A percentile compares a stretch with the other conserved stretches of the same genome.
Evolutionary conservation across 441 rosid species (phyloP).

Genomic region (Bruguiera hainesii): DNA sequence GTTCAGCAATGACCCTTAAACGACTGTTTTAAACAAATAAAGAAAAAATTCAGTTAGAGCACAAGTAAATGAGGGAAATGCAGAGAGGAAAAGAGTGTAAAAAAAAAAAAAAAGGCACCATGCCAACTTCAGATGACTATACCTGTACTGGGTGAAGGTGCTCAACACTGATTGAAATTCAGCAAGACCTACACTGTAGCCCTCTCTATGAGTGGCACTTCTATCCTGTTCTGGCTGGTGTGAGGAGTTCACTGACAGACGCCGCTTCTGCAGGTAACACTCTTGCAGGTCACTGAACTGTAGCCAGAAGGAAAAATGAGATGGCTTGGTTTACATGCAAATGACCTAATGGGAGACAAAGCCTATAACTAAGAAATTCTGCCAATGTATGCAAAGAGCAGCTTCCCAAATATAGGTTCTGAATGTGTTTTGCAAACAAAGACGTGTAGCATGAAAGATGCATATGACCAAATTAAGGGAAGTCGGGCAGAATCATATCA

Average conservation of each 20-base stretch:
- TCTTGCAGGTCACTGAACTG: constrained; percentile 96
- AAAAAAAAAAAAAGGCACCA: constrained; percentile 15
- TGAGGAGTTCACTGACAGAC: constrained; percentile 55
- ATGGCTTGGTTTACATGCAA: neutral
- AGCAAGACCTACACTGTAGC: constrained; percentile 77
- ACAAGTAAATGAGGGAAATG: neutral
- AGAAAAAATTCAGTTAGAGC: constrained; percentile 13
- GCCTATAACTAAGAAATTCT: neutral
- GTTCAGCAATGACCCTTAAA: constrained; percentile 93
- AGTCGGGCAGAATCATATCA: neutral
- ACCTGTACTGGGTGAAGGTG: constrained; percentile 94
- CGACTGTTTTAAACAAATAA: constrained; percentile 50
- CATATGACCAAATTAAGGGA: neutral
- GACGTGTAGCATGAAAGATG: neutral
- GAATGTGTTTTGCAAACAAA: constrained; percentile 1
- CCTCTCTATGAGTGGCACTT: constrained; percentile 66
- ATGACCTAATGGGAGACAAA: neutral
- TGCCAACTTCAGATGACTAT: constrained; percentile 6
- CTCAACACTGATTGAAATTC: constrained; percentile 87
- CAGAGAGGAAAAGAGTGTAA: too few species aligned
- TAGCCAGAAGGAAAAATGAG: constrained; percentile 11
- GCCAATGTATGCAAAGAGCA: neutral
- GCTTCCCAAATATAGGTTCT: constrained; percentile 1
- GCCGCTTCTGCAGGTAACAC: constrained; percentile 93
- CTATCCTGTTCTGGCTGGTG: constrained; percentile 61